A percentile compares a stretch with the other conserved stretches of the same genome.
These are phyloP conservation scores for Tilletia walkeri DNA, from an alignment of 1,284 basidiomycete species.

Conservation along the genomic window DNA sequence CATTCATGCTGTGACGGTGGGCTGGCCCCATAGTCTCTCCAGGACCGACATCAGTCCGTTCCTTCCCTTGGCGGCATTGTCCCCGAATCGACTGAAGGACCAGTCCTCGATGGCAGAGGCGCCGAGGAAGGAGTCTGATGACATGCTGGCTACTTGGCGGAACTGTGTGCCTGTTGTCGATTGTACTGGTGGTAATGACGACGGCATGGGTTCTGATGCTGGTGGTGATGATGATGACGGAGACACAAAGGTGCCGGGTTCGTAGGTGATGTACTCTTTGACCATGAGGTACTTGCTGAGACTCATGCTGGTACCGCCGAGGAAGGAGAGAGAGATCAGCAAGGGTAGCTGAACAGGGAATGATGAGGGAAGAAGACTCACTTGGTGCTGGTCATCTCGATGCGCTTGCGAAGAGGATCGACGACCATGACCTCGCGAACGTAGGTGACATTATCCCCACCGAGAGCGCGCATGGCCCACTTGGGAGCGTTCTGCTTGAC, in stretches of 20 bases:
- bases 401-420: constrained; percentile 26
- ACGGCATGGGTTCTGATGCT: constrained; percentile 4
- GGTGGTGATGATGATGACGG: not conserved
- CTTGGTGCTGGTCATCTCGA: constrained; percentile 47
- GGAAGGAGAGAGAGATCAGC: not conserved
- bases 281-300: constrained; percentile 84
- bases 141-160: constrained; percentile 34
- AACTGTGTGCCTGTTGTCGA: constrained; percentile 25
- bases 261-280: constrained; percentile 83
- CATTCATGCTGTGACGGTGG: not conserved
- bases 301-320: constrained; percentile 66
- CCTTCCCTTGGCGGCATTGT: constrained; percentile 41
- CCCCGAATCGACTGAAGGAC: constrained; percentile 32
- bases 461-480: constrained; percentile 79
- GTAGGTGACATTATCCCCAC: constrained; percentile 86
- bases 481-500: constrained; percentile 79
- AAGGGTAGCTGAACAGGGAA: constrained; percentile 54
- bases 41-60: constrained; percentile 34
- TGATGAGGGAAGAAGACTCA: constrained; percentile 19
- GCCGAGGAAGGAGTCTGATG: constrained; percentile 28
- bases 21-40: constrained; percentile 20
- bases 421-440: constrained; percentile 85
- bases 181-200: constrained; percentile 57
- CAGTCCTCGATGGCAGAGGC: constrained; percentile 40
- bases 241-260: constrained; percentile 59